Evolutionary conservation across 495 filamentous ascomycete genomes (phyloP).

Genomic region (Aspergillus kassunensis): DNA sequence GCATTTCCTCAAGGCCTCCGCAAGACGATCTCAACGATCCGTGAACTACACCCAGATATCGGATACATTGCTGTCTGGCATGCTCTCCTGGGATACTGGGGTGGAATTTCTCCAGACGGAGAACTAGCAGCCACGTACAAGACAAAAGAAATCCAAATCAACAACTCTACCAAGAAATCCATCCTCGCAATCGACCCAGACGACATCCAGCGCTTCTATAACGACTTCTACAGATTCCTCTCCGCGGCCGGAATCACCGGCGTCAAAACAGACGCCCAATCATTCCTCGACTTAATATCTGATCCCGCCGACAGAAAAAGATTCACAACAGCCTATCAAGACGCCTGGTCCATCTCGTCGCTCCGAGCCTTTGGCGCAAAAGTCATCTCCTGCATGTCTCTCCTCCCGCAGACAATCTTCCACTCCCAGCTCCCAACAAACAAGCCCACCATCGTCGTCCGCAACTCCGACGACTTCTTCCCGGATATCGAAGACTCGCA

Average conservation of each 20-base stretch:
- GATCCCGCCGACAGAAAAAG: slow-evolving; percentile 61
- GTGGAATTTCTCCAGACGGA: slow-evolving; percentile 70
- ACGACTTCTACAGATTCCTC: slow-evolving; percentile 89
- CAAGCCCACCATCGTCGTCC: slow-evolving; percentile 63
- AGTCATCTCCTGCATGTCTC: slow-evolving; percentile 90
- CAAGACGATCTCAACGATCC: slow-evolving; percentile 62
- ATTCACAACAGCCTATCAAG: slow-evolving; percentile 71
- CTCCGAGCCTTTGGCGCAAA: slow-evolving; percentile 71
- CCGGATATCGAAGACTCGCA: slow-evolving; percentile 73
- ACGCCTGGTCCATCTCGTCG: slow-evolving; percentile 77
- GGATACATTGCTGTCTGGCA: slow-evolving; percentile 93
- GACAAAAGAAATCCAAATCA: slow-evolving; percentile 61
- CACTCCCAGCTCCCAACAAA: slow-evolving; percentile 73
- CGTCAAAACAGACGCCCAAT: slow-evolving; percentile 90
- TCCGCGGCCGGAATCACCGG: slow-evolving; percentile 64
- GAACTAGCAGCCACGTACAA: slow-evolving; percentile 74
- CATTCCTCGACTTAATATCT: slow-evolving; percentile 71
- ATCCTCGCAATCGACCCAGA: slow-evolving; percentile 64
- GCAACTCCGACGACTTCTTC: slow-evolving; percentile 95
- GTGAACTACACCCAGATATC: slow-evolving; percentile 65
- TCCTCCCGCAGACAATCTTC: slow-evolving; percentile 78
- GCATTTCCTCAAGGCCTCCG: slow-evolving; percentile 79
- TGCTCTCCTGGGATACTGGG: slow-evolving; percentile 94
- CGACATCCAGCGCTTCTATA: slow-evolving; percentile 72
- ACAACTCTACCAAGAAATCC: slow-evolving; percentile 38